Base-by-base conservation (phyloP, 2,329 filamentous ascomycete genomes). In the Helminthosporium solani region DNA sequence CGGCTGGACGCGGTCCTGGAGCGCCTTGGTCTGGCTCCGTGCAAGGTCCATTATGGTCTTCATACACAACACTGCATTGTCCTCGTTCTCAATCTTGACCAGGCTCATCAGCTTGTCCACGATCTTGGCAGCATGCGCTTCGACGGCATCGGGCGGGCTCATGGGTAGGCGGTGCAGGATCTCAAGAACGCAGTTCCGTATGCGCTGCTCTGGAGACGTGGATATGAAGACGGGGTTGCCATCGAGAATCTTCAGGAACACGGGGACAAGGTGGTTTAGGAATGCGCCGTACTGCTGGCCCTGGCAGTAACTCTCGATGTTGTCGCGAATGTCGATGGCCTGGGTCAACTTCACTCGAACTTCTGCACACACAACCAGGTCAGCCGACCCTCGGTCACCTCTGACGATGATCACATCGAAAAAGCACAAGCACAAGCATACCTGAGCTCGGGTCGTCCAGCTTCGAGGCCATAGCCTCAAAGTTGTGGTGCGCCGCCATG, bases 31-130 rank as follows among this genome's bases (percentile, higher is more conserved):
- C 71, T 97, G 92, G 66, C 96, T 90, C 39, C 94, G 85, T 79
- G 95, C 90, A 54, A 97, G 86, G 66, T 99, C 94, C 76, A 96
- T 96, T 41, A 95, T 90, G 12, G 92, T 95, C 77, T 99, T 99
- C 74, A 99, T 90, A 68, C 92, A 96, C 52, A 99, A 76, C n/a
- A 95, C 90, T 2, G 92, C 94, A 78, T 99, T 99, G 53, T 99
- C 94, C 73, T 99, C 94, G 61, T 99, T 99, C 71, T 99, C 94
- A 33, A 84, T 86, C 57, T 86, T 85, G 49, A 97, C 90, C 47
- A 99, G 76, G 44, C 83, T 81, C 84, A 97, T 92, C 53, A 97
- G 79, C 56, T 95, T 79, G 65, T 96, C 91, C 49, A 96, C 89
- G 50, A 95, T 85, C 66, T 95, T 89, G 54, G 85, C 81, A 31